phyloP scores from a whole-genome alignment of 2,329 filamentous ascomycete genomes.

The Whalleya microplaca region DNA sequence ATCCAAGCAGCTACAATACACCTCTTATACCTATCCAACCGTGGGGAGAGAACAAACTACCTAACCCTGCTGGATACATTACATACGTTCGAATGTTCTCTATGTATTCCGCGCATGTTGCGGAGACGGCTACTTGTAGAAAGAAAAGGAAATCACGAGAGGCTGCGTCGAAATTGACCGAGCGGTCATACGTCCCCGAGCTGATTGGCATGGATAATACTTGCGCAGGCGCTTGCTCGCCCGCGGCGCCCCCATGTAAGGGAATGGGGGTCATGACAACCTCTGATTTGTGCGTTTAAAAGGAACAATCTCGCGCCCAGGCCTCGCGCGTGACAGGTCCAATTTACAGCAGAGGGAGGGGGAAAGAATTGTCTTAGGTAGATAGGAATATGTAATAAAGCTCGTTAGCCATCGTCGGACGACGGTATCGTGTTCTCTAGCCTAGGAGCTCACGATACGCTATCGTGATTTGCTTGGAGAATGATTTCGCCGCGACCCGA shows the following conservation, averaged over 20 bases:
- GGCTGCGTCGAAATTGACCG: not conserved
- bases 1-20: not conserved
- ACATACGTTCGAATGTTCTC: too few species aligned
- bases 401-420: not conserved
- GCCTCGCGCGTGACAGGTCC: slow-evolving; percentile 15
- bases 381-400: slow-evolving; percentile 15
- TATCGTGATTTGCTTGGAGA: slow-evolving; percentile 21
- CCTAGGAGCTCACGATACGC: not conserved
- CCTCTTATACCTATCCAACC: not conserved
- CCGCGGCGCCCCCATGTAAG: slow-evolving; percentile 7
- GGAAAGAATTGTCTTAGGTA: slow-evolving; percentile 1
- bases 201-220: slow-evolving; percentile 29
- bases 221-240: slow-evolving; percentile 7
- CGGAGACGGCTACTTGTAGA: slow-evolving; percentile 18
- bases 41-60: not conserved
- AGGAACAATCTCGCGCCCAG: slow-evolving; percentile 5
- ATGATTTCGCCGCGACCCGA: slow-evolving; percentile 28
- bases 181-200: slow-evolving; percentile 1
- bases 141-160: slow-evolving; percentile 7
- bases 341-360: slow-evolving; percentile 16
- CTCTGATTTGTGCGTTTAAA: slow-evolving; percentile 27
- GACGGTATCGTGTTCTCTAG: not conserved
- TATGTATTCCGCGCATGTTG: slow-evolving; percentile 6
- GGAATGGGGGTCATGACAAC: slow-evolving; percentile 13
- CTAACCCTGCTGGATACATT: too few species aligned